A percentile compares a stretch with the other conserved stretches of the same genome.
These are phyloP conservation scores for Logfia minima DNA, from an alignment of 129 eudicot genomes.

Conservation along the genomic window DNA sequence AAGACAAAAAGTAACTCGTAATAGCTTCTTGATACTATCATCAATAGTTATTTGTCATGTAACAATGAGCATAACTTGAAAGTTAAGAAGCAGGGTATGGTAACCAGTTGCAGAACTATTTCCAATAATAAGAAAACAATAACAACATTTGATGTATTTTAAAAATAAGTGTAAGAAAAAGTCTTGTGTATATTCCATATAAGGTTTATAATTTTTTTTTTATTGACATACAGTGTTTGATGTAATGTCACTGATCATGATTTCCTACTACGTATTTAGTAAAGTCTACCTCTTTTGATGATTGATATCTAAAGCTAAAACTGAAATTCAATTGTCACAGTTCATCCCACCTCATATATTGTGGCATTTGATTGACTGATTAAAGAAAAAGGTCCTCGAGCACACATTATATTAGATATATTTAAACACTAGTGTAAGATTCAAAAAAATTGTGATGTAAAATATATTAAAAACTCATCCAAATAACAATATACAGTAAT, in stretches of 20 bases:
- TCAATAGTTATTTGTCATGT: not conserved
- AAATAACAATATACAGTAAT: no score
- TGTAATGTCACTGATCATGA: not conserved
- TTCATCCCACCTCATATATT: not conserved
- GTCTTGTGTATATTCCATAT: not conserved
- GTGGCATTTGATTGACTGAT: not conserved
- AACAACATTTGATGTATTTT: no score
- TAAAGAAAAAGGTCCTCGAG: not conserved
- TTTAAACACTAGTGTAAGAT: not conserved
- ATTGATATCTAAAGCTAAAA: not conserved
- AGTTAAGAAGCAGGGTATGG: not conserved
- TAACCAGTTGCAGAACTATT: not conserved
- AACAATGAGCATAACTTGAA: not conserved
- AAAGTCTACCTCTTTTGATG: not conserved
- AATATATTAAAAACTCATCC: not conserved
- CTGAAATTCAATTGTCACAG: not conserved
- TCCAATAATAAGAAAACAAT: no score
- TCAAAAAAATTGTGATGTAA: not conserved
- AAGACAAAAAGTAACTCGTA: not conserved
- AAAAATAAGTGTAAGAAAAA: no score
- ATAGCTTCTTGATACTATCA: constrained; percentile 5
- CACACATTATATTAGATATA: not conserved
- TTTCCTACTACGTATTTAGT: no score
- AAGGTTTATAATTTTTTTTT: no score
- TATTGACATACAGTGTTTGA: no score